Conservation (phyloP, 2,329 filamentous ascomycete species). For the Arthrobotrys iridis region DNA sequence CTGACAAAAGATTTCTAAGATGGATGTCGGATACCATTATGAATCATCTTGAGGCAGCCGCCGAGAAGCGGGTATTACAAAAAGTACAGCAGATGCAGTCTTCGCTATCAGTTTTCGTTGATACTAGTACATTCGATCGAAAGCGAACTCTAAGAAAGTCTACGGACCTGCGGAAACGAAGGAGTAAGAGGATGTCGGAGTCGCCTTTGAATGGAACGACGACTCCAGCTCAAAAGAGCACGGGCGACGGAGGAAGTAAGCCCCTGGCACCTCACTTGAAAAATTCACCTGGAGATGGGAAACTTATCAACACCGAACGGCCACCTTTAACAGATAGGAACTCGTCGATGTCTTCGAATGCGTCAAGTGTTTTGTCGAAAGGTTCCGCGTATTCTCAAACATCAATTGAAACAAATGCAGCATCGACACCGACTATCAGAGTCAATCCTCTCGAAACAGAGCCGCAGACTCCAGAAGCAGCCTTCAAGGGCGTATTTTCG, state of each 20-base stretch:
- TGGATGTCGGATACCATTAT: slow-evolving; percentile 58
- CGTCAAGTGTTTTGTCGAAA: slow-evolving; percentile 37
- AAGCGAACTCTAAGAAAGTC: slow-evolving; percentile 50
- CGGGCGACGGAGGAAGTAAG: slow-evolving; percentile 50
- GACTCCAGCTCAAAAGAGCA: slow-evolving; percentile 29
- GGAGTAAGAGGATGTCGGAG: slow-evolving; percentile 41
- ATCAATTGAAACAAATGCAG: slow-evolving; percentile 40
- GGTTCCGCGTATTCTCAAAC: slow-evolving; percentile 37
- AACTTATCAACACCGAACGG: slow-evolving; percentile 43
- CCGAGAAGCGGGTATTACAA: slow-evolving; percentile 54
- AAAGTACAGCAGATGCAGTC: slow-evolving; percentile 56
- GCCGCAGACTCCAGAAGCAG: slow-evolving; percentile 53
- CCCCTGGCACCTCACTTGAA: slow-evolving; percentile 31
- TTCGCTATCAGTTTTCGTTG: slow-evolving; percentile 57
- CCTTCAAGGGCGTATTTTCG: slow-evolving; percentile 57
- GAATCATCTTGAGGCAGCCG: slow-evolving; percentile 56
- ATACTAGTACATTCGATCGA: slow-evolving; percentile 56
- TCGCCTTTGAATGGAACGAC: slow-evolving; percentile 49
- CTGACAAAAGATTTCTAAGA: slow-evolving; percentile 40
- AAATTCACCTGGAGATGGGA: slow-evolving; percentile 36
- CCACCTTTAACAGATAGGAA: slow-evolving; percentile 44
- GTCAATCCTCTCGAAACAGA: slow-evolving; percentile 31
- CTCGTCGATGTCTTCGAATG: slow-evolving; percentile 43
- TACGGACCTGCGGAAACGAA: slow-evolving; percentile 40
- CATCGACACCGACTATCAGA: slow-evolving; percentile 53